Base-by-base conservation (phyloP, 495 filamentous ascomycete genomes). In the Amniculicola lignicola region DNA sequence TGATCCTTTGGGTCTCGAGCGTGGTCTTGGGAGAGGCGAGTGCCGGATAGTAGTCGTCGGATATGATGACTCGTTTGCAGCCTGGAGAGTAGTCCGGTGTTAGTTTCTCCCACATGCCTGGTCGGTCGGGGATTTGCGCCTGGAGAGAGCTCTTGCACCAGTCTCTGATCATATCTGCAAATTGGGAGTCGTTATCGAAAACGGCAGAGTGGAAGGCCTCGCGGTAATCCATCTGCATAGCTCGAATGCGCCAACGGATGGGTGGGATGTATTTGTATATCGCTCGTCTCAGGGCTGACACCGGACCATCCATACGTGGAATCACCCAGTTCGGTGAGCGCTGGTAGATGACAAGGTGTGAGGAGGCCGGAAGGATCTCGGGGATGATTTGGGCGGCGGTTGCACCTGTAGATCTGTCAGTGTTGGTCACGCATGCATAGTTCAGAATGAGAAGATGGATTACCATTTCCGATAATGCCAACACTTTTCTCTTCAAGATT, bases 331-430 rank as follows among this genome's bases (percentile, higher is more conserved):
- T 86, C 3, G 84, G 82, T 1, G 80, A 83, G 10, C 85, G 76
- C 53, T 87, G 82, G 64, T 83, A 89, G 39, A 86, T 77, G 0
- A 78, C 82, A 4, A 87, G 67, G 10, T 75, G 67, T n/a, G 76
- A 66, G 38, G 77, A 75, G 4, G 77, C 54, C 42, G 79, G 79
- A 40, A 80, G 79, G 23, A 88, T 71, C 38, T 77, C 78, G 12
- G 86, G 83, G 19, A 85, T 74, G 57, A 89, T 86, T 63, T 89
- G 86, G n/a, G 80, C 83, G 9, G 79, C 80, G 15, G 83, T 87
- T 16, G 85, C 83, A 19, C 85, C 83, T 74, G 72, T n/a, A n/a
- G n/a, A n/a, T 77, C 11, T 2, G 2, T 25, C 3, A 36, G 44
- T 44, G 46, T 35, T 22, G 53, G 11, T 19, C 2, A 44, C 16